A percentile compares a stretch with the other conserved stretches of the same genome.
Evolutionary conservation across 306 rosid genomes (phyloP).

Genomic region (Malus sieversii): DNA sequence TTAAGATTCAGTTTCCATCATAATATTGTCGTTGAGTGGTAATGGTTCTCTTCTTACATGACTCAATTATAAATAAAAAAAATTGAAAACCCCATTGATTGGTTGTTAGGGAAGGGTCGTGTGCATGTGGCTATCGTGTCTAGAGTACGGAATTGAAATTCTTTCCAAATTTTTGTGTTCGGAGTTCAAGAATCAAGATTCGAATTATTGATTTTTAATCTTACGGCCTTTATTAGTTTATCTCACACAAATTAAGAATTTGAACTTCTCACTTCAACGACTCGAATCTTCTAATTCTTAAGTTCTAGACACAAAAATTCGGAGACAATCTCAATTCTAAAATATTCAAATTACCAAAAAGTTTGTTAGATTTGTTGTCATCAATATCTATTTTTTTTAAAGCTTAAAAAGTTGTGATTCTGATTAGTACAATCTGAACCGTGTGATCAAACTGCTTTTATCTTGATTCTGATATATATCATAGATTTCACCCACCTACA

Average conservation of each 20-base stretch:
- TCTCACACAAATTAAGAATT: too few species aligned
- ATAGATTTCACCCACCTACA: not conserved
- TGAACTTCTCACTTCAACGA: too few species aligned
- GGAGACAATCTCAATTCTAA: too few species aligned
- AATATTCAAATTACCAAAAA: not conserved
- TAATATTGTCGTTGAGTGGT: too few species aligned
- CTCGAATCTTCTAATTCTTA: too few species aligned
- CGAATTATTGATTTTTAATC: too few species aligned
- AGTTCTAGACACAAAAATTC: too few species aligned
- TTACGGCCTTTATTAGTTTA: too few species aligned
- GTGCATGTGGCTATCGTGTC: not conserved
- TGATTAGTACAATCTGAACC: not conserved
- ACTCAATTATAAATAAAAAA: not conserved
- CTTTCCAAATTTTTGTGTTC: too few species aligned
- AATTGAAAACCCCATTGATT: not conserved
- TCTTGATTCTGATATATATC: not conserved
- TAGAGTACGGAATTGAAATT: too few species aligned
- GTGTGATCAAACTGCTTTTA: not conserved
- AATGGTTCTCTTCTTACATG: too few species aligned
- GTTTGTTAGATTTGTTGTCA: not conserved
- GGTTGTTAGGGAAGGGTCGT: not conserved
- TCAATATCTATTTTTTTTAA: not conserved
- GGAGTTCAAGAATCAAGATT: too few species aligned
- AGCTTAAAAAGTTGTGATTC: not conserved
- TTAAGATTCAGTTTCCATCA: not conserved